Evolutionary conservation across 2,329 filamentous ascomycete genomes (phyloP).

Genomic region (Aureobasidium sp.): DNA sequence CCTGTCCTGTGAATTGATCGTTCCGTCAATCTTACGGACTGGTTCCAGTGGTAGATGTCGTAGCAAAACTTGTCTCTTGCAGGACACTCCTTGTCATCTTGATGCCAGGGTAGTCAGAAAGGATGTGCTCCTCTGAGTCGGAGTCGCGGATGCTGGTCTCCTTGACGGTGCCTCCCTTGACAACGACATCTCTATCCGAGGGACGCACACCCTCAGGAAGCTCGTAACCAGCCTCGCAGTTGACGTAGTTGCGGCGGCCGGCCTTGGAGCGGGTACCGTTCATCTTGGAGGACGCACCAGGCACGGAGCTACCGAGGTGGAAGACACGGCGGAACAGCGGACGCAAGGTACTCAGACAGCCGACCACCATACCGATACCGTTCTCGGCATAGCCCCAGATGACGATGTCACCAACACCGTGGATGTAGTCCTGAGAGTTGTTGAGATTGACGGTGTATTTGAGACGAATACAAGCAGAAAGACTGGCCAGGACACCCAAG

Average conservation of each 20-base stretch:
- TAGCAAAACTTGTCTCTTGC: conserved; percentile 12
- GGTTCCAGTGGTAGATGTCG: not conserved
- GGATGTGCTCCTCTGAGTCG: conserved; percentile 14
- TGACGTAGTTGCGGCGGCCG: conserved; percentile 4
- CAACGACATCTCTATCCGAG: not conserved
- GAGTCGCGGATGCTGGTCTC: conserved; percentile 7
- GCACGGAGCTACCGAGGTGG: conserved; percentile 10
- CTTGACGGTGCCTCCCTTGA: conserved; percentile 12
- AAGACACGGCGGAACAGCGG: conserved; percentile 28
- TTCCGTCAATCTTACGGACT: not conserved
- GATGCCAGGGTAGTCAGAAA: conserved; percentile 7
- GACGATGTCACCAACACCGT: conserved; percentile 28
- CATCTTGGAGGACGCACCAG: conserved; percentile 1
- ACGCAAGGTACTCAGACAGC: conserved; percentile 29
- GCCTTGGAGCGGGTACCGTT: not conserved
- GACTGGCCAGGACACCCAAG: conserved; percentile 29
- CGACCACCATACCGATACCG: conserved; percentile 31
- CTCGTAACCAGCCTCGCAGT: conserved; percentile 9
- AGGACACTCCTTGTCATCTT: conserved; percentile 14
- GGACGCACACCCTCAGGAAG: not conserved
- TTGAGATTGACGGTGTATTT: conserved; percentile 32
- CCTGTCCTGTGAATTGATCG: not conserved
- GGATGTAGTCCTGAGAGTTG: conserved; percentile 27
- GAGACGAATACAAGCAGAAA: conserved; percentile 30
- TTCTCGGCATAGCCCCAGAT: conserved; percentile 34